Evolutionary conservation across 805 yeast species (phyloP), one percentile per base, ranked within the genome.

Genomic region (Candida ulmi): DNA sequence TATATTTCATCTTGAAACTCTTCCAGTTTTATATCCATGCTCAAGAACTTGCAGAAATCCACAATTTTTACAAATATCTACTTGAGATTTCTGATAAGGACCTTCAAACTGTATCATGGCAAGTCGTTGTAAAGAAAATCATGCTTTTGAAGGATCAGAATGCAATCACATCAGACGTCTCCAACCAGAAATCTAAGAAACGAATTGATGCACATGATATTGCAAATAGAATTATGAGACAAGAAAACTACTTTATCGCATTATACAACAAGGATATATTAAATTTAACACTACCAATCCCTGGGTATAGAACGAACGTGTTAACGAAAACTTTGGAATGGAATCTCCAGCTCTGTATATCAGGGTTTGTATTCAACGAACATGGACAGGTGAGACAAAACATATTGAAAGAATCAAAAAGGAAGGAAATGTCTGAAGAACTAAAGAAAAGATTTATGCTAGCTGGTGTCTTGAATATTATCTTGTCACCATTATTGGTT

Each of bases 201-300:
- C 69, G 90, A 46, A 70, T 93, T 38, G 91, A 86, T 54, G 95
- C 98, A 4, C 96, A 90, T 59, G 93, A 83, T 52, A 86, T 93
- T 37, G 98, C 97, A 12, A 95, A 93, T 57, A 69, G 99, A 42
- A 84, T 93, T 41, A 90, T 93, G 99, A 70, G 99, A 44, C 86
- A 81, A 49, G 99, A 93, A 44, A 93, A 93, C 57, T 93, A 90
- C 59, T 72, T 88, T 71, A 88, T 93, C 55, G 96, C 97, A 1
- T 62, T 93, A 48, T 80, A 86, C 52, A 90, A 88, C 61, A 85
- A 80, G 49, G 78, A 84, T 42, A 65, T 91, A 1, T 62, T 91
- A 32, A 83, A 84, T 52, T 63, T 86, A 18, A 70, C 83, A 0
- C 57, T 88, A 15, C 78, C 81, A 1, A 45, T 77, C 3, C 79